Percentiles rank a stretch among this genome's conserved stretches.
Evolutionary conservation across 805 yeast species (phyloP).

Genomic region (Zygotorulaspora florentina): DNA sequence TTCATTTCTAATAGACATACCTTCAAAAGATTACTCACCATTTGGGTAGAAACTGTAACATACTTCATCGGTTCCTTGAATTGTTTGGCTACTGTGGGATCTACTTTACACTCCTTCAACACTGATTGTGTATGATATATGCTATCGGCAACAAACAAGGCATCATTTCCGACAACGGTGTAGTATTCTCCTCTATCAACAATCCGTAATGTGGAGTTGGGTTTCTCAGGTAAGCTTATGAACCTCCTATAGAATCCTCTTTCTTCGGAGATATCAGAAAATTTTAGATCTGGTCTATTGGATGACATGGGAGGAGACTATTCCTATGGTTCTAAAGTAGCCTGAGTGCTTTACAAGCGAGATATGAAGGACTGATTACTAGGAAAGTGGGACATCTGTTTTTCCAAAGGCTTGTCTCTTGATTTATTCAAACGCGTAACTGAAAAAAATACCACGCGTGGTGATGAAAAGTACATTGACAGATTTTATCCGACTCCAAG

Average conservation of each 20-base stretch:
- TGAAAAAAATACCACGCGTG: neutral
- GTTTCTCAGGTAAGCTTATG: conserved; percentile 46
- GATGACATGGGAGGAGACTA: conserved; percentile 26
- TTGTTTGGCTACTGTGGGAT: conserved; percentile 38
- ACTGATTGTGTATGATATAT: conserved; percentile 83
- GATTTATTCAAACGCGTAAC: neutral
- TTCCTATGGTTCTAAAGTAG: no score
- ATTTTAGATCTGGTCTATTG: conserved; percentile 53
- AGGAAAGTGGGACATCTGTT: no score
- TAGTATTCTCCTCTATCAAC: conserved; percentile 82
- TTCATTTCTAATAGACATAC: conserved; percentile 67
- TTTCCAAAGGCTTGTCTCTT: no score
- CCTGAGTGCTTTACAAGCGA: no score
- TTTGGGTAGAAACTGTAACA: conserved; percentile 74
- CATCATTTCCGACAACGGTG: conserved; percentile 70
- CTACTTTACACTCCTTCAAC: conserved; percentile 48
- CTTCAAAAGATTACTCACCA: conserved; percentile 59
- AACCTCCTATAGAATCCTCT: conserved; percentile 47
- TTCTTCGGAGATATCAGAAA: conserved; percentile 50
- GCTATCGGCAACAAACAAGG: conserved; percentile 73
- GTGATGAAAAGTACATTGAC: no score
- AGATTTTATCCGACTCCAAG: no score
- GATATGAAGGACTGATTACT: no score
- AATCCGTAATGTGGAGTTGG: conserved; percentile 55
- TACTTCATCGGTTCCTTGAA: conserved; percentile 38